Percentiles rank a stretch among this genome's conserved stretches.
Conservation (phyloP, 352 stramenopile genomes). For the Pythium pyrilobum region DNA sequence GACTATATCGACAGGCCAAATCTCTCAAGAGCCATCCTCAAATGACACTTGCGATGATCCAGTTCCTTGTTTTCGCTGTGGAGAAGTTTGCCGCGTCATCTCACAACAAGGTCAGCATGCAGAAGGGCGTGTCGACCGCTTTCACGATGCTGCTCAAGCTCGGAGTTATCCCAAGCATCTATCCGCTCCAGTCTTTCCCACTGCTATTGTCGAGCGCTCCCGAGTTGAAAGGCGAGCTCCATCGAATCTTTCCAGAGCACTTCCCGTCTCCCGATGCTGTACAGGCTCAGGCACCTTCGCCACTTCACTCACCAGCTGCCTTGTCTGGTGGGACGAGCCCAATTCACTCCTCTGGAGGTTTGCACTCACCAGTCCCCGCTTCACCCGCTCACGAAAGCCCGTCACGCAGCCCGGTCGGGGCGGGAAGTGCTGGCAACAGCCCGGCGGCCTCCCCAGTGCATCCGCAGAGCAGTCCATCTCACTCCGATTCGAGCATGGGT, state of each 20-base stretch:
- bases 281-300: constrained; percentile 25
- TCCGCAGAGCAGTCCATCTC: constrained; percentile 48
- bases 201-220: constrained; percentile 59
- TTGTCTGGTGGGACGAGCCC: constrained; percentile 23
- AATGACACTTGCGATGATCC: constrained; percentile 78
- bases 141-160: constrained; percentile 74
- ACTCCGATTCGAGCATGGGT: constrained; percentile 54
- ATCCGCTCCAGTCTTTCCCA: constrained; percentile 71
- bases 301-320: constrained; percentile 13
- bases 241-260: constrained; percentile 81
- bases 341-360: constrained; percentile 30
- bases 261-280: constrained; percentile 60
- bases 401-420: constrained; percentile 40
- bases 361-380: constrained; percentile 30
- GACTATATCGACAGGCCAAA: constrained; percentile 46
- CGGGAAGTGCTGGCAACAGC: constrained; percentile 24
- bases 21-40: constrained; percentile 82
- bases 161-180: constrained; percentile 63
- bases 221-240: constrained; percentile 62
- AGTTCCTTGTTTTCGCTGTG: constrained; percentile 81
- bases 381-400: constrained; percentile 41
- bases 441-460: constrained; percentile 50
- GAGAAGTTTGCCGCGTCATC: constrained; percentile 80
- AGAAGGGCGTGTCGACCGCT: constrained; percentile 76
- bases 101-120: constrained; percentile 71